Conservation (phyloP, 2,329 filamentous ascomycete genomes). For the Phaeophleospora eucalypticola region DNA sequence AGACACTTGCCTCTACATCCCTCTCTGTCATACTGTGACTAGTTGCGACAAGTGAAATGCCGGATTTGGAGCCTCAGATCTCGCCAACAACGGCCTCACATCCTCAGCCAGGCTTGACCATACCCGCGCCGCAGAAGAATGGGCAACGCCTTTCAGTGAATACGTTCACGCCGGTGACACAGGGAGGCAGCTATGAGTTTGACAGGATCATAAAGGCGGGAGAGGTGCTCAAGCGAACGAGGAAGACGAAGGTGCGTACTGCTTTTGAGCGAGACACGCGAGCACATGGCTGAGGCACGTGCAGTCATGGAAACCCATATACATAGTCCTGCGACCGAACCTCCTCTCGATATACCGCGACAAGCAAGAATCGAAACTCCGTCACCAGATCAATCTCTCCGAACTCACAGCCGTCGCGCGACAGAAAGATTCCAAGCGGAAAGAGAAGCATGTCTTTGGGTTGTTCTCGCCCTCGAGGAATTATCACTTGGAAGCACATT, state of each 20-base stretch:
- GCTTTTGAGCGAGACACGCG: neutral
- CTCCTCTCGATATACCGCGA: conserved; percentile 91
- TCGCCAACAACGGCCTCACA: no score
- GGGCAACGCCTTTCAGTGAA: conserved; percentile 48
- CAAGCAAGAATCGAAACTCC: conserved; percentile 81
- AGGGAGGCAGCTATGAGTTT: conserved; percentile 93
- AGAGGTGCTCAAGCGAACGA: conserved; percentile 79
- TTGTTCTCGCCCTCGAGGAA: conserved; percentile 88
- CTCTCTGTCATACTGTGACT: no score
- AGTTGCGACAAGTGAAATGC: no score
- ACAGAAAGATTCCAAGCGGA: conserved; percentile 84
- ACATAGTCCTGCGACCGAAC: conserved; percentile 85
- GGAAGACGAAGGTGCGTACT: conserved; percentile 76
- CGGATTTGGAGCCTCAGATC: no score
- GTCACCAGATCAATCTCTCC: conserved; percentile 79
- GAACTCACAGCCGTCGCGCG: conserved; percentile 88
- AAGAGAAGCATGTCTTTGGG: conserved; percentile 81
- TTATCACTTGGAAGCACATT: conserved; percentile 79
- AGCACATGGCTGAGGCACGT: conserved; percentile 26
- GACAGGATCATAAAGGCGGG: conserved; percentile 90
- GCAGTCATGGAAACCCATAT: conserved; percentile 85
- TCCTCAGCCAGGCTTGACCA: conserved; percentile 5
- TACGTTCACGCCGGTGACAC: conserved; percentile 79
- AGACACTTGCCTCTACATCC: no score
- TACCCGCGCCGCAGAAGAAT: conserved; percentile 5